Conservation (phyloP, 352 stramenopile species). For the Pythium aristosporum region DNA sequence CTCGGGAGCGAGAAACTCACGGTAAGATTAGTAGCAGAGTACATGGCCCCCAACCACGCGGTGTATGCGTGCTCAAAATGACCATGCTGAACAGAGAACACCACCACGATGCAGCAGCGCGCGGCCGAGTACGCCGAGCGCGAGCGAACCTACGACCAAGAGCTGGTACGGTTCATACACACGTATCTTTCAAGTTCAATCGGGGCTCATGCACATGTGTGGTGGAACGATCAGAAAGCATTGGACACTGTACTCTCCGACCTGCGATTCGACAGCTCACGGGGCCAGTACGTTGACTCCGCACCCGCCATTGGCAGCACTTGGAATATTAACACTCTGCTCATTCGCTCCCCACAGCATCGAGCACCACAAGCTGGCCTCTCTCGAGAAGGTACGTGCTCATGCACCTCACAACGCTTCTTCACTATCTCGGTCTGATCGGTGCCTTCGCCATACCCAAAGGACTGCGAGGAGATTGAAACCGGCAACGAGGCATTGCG, state of each 20-base stretch:
- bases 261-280: conserved; percentile 21
- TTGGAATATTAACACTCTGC: background rate
- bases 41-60: background rate
- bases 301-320: background rate
- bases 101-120: conserved; percentile 41
- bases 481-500: conserved; percentile 29
- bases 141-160: conserved; percentile 28
- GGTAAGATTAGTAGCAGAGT: conserved; percentile 16
- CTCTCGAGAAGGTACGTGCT: conserved; percentile 29
- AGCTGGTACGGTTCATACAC: conserved; percentile 32
- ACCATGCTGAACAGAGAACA: conserved; percentile 34
- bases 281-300: conserved; percentile 28
- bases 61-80: background rate
- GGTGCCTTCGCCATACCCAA: background rate
- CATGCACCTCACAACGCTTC: background rate
- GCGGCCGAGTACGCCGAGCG: conserved; percentile 35
- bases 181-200: background rate
- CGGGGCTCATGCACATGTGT: background rate
- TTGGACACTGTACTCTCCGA: conserved; percentile 29
- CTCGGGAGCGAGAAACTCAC: conserved; percentile 37
- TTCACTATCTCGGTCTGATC: background rate
- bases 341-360: conserved; percentile 22
- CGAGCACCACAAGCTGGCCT: conserved; percentile 33
- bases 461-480: conserved; percentile 42
- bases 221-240: conserved; percentile 10